Evolutionary conservation across 139 green algal genomes (phyloP), one percentile per base, ranked within the genome.

Genomic region (Ettlia oleoabundans): DNA sequence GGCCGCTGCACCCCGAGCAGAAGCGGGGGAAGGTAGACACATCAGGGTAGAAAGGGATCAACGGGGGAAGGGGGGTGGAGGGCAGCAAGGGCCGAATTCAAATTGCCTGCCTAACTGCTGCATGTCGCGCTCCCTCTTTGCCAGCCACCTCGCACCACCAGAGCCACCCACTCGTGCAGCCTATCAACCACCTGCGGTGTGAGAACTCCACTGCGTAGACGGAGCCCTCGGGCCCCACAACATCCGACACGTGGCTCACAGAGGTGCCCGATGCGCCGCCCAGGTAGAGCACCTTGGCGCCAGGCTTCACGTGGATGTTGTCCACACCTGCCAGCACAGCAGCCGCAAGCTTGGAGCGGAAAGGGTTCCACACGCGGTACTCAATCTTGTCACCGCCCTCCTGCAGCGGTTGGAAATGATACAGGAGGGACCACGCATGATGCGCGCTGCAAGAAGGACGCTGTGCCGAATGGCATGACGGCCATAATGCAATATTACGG

Each of bases 361-460:
- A 99, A 42, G 97, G 97, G 92, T 99, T 99, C 97, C 97, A 99
- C 43, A 99, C 96, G 51, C 97, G 91, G 92, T 99, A 99, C 93
- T 99, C 97, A 5, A 94, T 88, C 91, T 99, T 98, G 47, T 93
- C 86, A 13, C 93, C 92, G 71, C 89, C 91, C 52, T 84, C 88
- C 67, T n/a, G n/a, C n/a, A n/a, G n/a, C n/a, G n/a, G n/a, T n/a
- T n/a, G n/a, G n/a, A n/a, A n/a, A n/a, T n/a, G n/a, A n/a, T n/a
- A n/a, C n/a, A n/a, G n/a, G n/a, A n/a, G n/a, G n/a, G n/a, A n/a
- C n/a, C n/a, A n/a, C n/a, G n/a, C n/a, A n/a, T n/a, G n/a, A n/a
- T n/a, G n/a, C n/a, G n/a, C n/a, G n/a, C n/a, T n/a, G n/a, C n/a
- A n/a, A n/a, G n/a, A n/a, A n/a, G n/a, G n/a, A n/a, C n/a, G n/a